Conservation (phyloP, 2,329 filamentous ascomycete species). For the Elsinoe batatas region DNA sequence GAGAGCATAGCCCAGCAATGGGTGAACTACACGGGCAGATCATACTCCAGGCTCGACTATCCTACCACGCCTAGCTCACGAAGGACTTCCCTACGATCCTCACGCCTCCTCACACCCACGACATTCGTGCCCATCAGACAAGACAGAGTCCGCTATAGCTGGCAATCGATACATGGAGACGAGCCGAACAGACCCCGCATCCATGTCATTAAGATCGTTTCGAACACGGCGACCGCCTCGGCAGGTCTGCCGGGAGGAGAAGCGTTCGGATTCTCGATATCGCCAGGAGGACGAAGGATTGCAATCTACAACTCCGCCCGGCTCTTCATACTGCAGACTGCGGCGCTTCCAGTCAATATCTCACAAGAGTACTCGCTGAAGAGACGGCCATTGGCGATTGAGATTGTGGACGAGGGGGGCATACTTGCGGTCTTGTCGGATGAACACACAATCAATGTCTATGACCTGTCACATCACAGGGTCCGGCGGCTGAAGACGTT, state of each 20-base stretch:
- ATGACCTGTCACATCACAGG: conserved; percentile 55
- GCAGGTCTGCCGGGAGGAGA: conserved; percentile 57
- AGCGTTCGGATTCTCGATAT: conserved; percentile 75
- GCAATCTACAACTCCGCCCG: conserved; percentile 78
- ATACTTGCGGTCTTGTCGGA: conserved; percentile 69
- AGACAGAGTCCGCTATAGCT: conserved; percentile 29
- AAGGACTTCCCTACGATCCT: conserved; percentile 12
- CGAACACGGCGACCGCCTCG: conserved; percentile 70
- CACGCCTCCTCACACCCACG: conserved; percentile 14
- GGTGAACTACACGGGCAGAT: background rate
- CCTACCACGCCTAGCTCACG: conserved; percentile 14
- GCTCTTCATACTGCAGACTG: conserved; percentile 67
- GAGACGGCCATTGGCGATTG: conserved; percentile 63
- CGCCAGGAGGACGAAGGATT: conserved; percentile 62
- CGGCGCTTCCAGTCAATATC: conserved; percentile 46
- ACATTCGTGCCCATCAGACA: conserved; percentile 19
- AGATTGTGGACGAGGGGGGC: conserved; percentile 66
- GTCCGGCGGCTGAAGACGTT: conserved; percentile 59
- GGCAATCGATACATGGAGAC: conserved; percentile 29
- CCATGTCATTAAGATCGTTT: conserved; percentile 63
- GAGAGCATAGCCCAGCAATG: conserved; percentile 8
- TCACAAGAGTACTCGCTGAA: conserved; percentile 69
- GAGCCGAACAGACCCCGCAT: conserved; percentile 29
- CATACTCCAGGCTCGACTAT: conserved; percentile 7
- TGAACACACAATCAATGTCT: conserved; percentile 75